These are phyloP conservation scores for Penicillium desertorum DNA, from an alignment of 495 filamentous ascomycete genomes.

Conservation along the genomic window DNA sequence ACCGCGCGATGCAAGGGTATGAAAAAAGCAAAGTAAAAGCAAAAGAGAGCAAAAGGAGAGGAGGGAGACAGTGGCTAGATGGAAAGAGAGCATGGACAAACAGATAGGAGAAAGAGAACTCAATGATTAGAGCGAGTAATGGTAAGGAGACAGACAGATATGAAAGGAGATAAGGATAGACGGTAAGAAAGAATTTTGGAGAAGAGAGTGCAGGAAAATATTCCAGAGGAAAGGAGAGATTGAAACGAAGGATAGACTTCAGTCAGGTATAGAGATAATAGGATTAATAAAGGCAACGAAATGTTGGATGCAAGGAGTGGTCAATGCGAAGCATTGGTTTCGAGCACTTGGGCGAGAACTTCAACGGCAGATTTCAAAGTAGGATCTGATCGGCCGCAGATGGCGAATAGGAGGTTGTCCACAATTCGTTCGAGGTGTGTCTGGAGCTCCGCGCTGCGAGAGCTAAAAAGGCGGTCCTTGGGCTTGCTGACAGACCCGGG, in stretches of 20 bases:
- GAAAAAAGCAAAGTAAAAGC: constrained; percentile 9
- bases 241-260: not conserved
- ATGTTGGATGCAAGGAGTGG: constrained; percentile 8
- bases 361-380: constrained; percentile 44
- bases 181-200: not conserved
- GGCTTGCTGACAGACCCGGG: constrained; percentile 30
- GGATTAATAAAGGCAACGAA: constrained; percentile 6
- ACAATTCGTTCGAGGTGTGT: constrained; percentile 42
- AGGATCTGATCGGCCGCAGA: constrained; percentile 39
- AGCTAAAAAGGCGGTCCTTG: constrained; percentile 34
- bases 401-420: constrained; percentile 43
- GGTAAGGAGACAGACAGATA: not conserved
- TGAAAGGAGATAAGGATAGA: not conserved
- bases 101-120: not conserved
- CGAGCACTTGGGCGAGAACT: constrained; percentile 45
- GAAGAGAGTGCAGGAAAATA: not conserved
- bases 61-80: not conserved
- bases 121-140: not conserved
- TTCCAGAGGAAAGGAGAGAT: not conserved
- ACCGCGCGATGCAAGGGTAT: constrained; percentile 35
- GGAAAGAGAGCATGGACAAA: not conserved
- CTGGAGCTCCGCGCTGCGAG: constrained; percentile 36
- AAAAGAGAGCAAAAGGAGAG: constrained; percentile 2
- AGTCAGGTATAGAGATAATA: not conserved
- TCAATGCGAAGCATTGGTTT: constrained; percentile 32